Evolutionary conservation across 75 land plant genomes (phyloP).

Genomic region (Selaginella tamariscina): DNA sequence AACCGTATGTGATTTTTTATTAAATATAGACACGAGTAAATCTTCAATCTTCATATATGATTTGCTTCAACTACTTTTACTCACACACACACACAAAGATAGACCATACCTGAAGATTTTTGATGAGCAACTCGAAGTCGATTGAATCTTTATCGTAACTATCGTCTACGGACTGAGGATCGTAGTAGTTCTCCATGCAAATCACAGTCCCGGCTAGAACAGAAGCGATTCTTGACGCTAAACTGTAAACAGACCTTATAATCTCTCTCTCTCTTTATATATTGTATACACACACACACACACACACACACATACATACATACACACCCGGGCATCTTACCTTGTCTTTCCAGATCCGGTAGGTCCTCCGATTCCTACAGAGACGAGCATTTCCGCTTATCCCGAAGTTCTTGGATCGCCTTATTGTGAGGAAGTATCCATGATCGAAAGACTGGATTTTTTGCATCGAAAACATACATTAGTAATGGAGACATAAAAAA

Average conservation of each 20-base stretch:
- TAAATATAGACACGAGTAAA: no score
- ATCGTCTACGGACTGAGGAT: constrained; percentile 57
- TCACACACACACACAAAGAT: no score
- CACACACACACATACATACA: background rate
- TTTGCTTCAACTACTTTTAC: constrained; percentile 59
- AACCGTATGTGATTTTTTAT: no score
- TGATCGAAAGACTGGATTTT: constrained; percentile 71
- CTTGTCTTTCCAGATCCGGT: constrained; percentile 96
- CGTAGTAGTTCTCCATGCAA: constrained; percentile 87
- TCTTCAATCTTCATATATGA: no score
- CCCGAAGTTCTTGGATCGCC: constrained; percentile 97
- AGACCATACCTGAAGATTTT: constrained; percentile 67
- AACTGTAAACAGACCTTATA: constrained; percentile 29
- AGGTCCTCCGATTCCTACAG: constrained; percentile 95
- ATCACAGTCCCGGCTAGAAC: constrained; percentile 75
- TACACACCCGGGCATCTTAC: constrained; percentile 23
- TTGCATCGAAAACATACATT: no score
- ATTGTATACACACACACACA: no score
- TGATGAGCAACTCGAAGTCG: constrained; percentile 57
- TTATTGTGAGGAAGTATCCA: constrained; percentile 79
- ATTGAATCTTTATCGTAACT: constrained; percentile 73
- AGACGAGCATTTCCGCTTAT: constrained; percentile 65
- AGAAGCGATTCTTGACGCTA: constrained; percentile 88
- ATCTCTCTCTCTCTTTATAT: no score
- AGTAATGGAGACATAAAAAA: no score